Evolutionary conservation across 306 rosid species (phyloP).

Genomic region (Vigna trinervia): DNA sequence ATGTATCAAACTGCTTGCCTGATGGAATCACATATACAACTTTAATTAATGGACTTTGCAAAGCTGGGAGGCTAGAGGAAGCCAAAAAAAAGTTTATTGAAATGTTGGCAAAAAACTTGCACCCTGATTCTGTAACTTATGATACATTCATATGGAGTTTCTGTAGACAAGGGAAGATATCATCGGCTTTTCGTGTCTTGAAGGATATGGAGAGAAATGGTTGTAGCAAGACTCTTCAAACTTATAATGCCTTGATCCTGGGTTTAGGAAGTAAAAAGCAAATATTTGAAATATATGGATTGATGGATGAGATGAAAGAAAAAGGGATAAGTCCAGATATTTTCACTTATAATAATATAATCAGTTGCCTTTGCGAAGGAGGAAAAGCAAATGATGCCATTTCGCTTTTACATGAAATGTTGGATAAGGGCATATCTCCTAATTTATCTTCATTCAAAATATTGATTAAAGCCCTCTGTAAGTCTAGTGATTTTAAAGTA

Average conservation of each 20-base stretch:
- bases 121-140: constrained; percentile 77
- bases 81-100: constrained; percentile 84
- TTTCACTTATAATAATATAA: constrained; percentile 75
- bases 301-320: constrained; percentile 96
- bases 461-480: constrained; percentile 76
- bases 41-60: constrained; percentile 78
- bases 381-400: constrained; percentile 77
- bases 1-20: constrained; percentile 69
- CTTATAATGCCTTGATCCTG: constrained; percentile 86
- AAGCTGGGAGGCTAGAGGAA: constrained; percentile 83
- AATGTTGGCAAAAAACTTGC: constrained; percentile 78
- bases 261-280: constrained; percentile 76
- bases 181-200: constrained; percentile 89
- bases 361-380: constrained; percentile 77
- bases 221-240: constrained; percentile 85
- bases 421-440: constrained; percentile 83
- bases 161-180: constrained; percentile 83
- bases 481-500: constrained; percentile 67
- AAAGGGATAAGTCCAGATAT: constrained; percentile 74
- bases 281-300: constrained; percentile 87
- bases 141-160: constrained; percentile 68
- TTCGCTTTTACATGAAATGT: constrained; percentile 87
- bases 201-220: constrained; percentile 97
- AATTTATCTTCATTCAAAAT: constrained; percentile 74
- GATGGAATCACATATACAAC: constrained; percentile 81